phyloP scores from a whole-genome alignment of 1,139 yeast species.

The Debaryomyces sp. region DNA sequence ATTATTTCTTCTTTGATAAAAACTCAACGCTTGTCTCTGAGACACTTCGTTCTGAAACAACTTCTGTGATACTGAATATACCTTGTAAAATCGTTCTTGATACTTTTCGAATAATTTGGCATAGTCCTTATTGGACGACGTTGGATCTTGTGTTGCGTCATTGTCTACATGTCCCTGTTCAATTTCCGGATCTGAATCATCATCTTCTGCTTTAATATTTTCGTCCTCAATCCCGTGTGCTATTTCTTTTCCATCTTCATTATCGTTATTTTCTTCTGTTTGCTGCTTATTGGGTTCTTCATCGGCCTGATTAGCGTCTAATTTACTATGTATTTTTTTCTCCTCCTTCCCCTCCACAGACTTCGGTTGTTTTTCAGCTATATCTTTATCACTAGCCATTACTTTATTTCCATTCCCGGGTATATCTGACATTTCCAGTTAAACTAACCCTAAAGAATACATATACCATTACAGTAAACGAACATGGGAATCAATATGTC shows the following conservation, averaged over 20 bases:
- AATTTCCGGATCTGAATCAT: neutral
- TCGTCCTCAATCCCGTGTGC: neutral
- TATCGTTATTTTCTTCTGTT: neutral
- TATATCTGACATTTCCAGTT: neutral
- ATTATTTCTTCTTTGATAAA: slow-evolving; percentile 41
- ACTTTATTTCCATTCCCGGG: neutral
- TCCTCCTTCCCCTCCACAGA: neutral
- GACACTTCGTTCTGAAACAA: slow-evolving; percentile 35
- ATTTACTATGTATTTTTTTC: neutral
- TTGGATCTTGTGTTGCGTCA: neutral
- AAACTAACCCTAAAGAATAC: neutral
- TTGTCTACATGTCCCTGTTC: neutral
- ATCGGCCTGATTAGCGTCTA: neutral
- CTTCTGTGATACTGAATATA: slow-evolving; percentile 24
- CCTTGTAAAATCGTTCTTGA: slow-evolving; percentile 29
- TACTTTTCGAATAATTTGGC: slow-evolving; percentile 29
- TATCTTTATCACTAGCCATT: neutral
- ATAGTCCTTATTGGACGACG: slow-evolving; percentile 17
- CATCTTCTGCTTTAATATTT: neutral
- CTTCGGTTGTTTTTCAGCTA: neutral
- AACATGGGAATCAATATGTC: slow-evolving; percentile 2
- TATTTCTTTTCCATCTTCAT: neutral
- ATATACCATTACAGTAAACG: neutral
- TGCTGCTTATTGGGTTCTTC: neutral
- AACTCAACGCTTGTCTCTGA: slow-evolving; percentile 38